These are phyloP conservation scores for Exserohilum rostratum DNA, from an alignment of 2,329 filamentous ascomycete species.

Conservation along the genomic window DNA sequence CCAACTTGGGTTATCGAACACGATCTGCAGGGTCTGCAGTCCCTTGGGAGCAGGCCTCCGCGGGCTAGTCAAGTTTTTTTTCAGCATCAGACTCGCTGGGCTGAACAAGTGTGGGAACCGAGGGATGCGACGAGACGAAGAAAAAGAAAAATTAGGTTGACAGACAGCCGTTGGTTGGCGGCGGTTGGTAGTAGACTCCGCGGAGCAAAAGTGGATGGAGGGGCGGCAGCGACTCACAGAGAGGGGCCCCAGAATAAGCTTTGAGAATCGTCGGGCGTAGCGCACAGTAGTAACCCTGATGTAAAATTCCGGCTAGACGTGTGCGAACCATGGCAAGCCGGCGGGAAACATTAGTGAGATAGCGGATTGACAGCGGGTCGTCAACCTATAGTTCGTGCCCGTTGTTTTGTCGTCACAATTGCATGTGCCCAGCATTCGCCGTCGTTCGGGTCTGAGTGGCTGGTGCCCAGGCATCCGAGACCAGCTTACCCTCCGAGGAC, in stretches of 20 bases:
- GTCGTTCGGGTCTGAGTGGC: background rate
- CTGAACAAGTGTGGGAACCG: background rate
- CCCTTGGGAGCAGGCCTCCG: background rate
- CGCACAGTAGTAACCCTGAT: background rate
- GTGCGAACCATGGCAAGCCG: conserved; percentile 10
- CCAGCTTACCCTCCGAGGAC: background rate
- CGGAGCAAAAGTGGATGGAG: background rate
- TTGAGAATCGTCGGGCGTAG: background rate
- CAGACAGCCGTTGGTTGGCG: conserved; percentile 1
- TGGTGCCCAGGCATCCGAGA: background rate
- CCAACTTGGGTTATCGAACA: background rate
- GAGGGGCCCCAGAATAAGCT: conserved; percentile 2
- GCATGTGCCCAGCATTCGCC: background rate
- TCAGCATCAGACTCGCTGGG: background rate
- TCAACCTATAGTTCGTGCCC: conserved; percentile 7
- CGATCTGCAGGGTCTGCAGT: conserved; percentile 15
- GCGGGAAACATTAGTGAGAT: conserved; percentile 6
- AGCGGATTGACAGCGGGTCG: conserved; percentile 17
- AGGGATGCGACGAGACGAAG: background rate
- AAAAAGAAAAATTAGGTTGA: background rate
- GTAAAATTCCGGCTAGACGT: background rate
- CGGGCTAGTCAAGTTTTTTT: background rate
- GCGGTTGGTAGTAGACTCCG: background rate
- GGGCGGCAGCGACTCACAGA: background rate
- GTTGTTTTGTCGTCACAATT: conserved; percentile 18